Percentiles rank a stretch among this genome's conserved stretches.
phyloP scores from a whole-genome alignment of 768 basidiomycete genomes.

The Cyclocybe cylindracea region DNA sequence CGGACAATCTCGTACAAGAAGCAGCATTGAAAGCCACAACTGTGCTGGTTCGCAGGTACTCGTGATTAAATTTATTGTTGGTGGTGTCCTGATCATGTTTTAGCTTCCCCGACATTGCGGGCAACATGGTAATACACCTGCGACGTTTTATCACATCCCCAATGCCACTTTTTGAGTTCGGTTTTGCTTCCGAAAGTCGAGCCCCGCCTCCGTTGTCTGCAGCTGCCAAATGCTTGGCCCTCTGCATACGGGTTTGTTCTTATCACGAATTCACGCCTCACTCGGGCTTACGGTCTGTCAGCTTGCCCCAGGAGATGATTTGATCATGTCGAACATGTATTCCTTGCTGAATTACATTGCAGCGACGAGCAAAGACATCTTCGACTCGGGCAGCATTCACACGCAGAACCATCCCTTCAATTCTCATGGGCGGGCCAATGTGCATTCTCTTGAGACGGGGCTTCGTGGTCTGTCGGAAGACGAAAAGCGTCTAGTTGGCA shows the following conservation, averaged over 20 bases:
- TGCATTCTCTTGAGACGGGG: constrained; percentile 63
- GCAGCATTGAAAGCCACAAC: constrained; percentile 86
- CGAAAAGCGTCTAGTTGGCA: constrained; percentile 80
- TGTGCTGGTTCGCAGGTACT: constrained; percentile 80
- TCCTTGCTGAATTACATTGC: constrained; percentile 93
- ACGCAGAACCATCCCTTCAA: constrained; percentile 41
- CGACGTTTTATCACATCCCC: constrained; percentile 89
- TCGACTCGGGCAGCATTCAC: constrained; percentile 50
- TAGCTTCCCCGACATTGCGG: constrained; percentile 82
- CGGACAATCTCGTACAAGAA: constrained; percentile 84
- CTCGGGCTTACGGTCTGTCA: constrained; percentile 27
- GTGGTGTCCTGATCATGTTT: not conserved
- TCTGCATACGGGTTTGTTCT: constrained; percentile 76
- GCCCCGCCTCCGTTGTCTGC: constrained; percentile 80
- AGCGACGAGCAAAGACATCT: constrained; percentile 76
- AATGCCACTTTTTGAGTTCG: constrained; percentile 84
- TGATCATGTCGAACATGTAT: constrained; percentile 95
- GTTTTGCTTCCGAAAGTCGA: constrained; percentile 71
- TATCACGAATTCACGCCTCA: not conserved
- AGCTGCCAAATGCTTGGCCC: constrained; percentile 86
- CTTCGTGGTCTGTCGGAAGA: constrained; percentile 76
- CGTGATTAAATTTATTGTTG: not conserved
- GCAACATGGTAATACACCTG: constrained; percentile 73
- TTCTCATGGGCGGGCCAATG: constrained; percentile 46
- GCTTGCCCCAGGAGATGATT: constrained; percentile 85